Evolutionary conservation across 2,329 filamentous ascomycete species (phyloP).

Genomic region (Trichocomaceae sp.): DNA sequence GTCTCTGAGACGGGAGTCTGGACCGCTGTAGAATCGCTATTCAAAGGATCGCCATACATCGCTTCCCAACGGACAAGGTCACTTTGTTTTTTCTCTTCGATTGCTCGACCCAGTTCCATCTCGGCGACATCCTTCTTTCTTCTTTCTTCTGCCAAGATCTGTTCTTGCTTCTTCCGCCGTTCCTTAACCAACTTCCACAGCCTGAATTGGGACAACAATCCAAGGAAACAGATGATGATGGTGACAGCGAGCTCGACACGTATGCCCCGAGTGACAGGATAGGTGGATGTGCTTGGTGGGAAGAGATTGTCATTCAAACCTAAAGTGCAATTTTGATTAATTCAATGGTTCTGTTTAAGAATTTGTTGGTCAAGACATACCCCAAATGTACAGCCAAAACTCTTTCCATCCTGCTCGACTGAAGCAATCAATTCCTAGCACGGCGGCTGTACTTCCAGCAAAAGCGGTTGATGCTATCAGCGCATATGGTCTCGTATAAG

Average conservation of each 20-base stretch:
- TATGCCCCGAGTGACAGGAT: conserved; percentile 80
- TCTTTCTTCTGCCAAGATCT: conserved; percentile 44
- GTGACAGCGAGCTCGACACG: conserved; percentile 75
- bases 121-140: conserved; percentile 59
- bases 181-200: conserved; percentile 73
- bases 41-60: conserved; percentile 56
- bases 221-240: conserved; percentile 65
- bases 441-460: conserved; percentile 67
- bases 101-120: conserved; percentile 59
- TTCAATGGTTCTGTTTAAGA: conserved; percentile 14
- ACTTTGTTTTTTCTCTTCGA: conserved; percentile 40
- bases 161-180: conserved; percentile 42
- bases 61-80: conserved; percentile 64
- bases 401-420: conserved; percentile 86
- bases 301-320: conserved; percentile 72
- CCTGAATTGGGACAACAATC: conserved; percentile 76
- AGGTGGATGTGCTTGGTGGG: conserved; percentile 66
- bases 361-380: conserved; percentile 35
- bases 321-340: conserved; percentile 23
- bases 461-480: conserved; percentile 74
- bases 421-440: conserved; percentile 87
- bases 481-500: conserved; percentile 68
- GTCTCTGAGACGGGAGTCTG: background rate
- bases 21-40: background rate
- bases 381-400: conserved; percentile 92